phyloP scores from a whole-genome alignment of 257 asterid genomes.

The Ilex asprella region DNA sequence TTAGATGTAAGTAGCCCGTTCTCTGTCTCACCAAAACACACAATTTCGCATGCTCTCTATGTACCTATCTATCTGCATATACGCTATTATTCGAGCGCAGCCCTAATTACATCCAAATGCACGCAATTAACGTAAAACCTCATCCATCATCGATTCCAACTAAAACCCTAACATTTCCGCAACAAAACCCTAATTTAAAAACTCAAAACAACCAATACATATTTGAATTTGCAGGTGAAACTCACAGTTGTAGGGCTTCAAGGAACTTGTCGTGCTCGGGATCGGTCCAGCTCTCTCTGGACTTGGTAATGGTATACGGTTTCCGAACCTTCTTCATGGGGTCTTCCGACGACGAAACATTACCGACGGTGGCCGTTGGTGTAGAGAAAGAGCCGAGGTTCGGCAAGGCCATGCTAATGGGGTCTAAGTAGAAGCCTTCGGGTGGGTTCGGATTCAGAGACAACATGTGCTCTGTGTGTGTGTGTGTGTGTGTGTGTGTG shows the following conservation, averaged over 20 bases:
- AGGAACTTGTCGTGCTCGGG: slow-evolving; percentile 96
- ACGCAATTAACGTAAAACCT: too few species aligned
- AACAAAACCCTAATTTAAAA: too few species aligned
- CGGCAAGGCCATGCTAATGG: slow-evolving; percentile 66
- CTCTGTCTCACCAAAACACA: too few species aligned
- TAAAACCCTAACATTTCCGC: too few species aligned
- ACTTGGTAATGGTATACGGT: slow-evolving; percentile 84
- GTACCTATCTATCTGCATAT: too few species aligned
- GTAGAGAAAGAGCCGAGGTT: slow-evolving; percentile 52
- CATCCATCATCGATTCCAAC: too few species aligned
- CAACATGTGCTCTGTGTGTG: background rate
- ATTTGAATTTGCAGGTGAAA: slow-evolving; percentile 1
- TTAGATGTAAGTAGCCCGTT: too few species aligned
- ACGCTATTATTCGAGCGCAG: too few species aligned
- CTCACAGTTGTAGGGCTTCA: slow-evolving; percentile 92
- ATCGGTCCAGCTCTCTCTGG: slow-evolving; percentile 95
- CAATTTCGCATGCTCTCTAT: too few species aligned
- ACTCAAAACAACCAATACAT: too few species aligned
- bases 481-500: background rate
- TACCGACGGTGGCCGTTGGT: slow-evolving; percentile 23
- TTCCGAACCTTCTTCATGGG: slow-evolving; percentile 65
- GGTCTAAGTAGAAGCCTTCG: slow-evolving; percentile 42
- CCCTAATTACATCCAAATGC: too few species aligned
- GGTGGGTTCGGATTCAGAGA: slow-evolving; percentile 36
- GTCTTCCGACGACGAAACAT: slow-evolving; percentile 44